Evolutionary conservation across 306 rosid species (phyloP), one percentile per base, ranked within the genome.

Genomic region (Potentilla sterilis): DNA sequence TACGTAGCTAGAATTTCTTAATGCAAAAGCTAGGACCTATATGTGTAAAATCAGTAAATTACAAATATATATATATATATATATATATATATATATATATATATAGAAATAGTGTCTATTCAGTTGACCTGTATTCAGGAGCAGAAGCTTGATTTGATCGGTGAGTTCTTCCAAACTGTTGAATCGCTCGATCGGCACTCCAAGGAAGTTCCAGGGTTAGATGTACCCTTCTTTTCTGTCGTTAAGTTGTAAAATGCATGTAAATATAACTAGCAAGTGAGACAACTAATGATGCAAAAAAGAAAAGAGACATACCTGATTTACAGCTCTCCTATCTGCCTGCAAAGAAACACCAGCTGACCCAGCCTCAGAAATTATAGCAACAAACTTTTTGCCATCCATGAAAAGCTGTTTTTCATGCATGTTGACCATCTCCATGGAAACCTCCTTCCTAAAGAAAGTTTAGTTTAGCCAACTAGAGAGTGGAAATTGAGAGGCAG

Each of bases 361-460:
- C 81, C 99, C 99, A 82, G 99, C 99, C 88, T 95, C 99, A 71
- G 99, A 95, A 66, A 95, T 95, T 77, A 95, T 89, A 52, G 99
- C 99, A 79, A 95, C 91, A 52, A 86, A 85, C 85, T 95, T 95
- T 76, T 90, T 92, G 80, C 97, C 97, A 43, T 92, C 97, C 99
- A 95, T 92, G 84, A 95, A 95, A 70, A 92, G 97, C 83, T 95
- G 96, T 81, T 92, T 95, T 88, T 95, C 99, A 48, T 95, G 92
- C 99, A 95, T 95, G 86, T 95, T 95, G 74, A 95, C 99, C 99
- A 95, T 95, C 86, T 95, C 99, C 99, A 92, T 89, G 35, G 96
- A 81, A 75, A 95, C 87, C 22, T 95, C 99, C 85, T 95, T 95
- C 80, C 99, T 95, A 84, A 75, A 76, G 48, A 76, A 63, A 40